These are phyloP conservation scores for Candida buenavistaensis DNA, from an alignment of 1,139 yeast genomes.

Conservation along the genomic window DNA sequence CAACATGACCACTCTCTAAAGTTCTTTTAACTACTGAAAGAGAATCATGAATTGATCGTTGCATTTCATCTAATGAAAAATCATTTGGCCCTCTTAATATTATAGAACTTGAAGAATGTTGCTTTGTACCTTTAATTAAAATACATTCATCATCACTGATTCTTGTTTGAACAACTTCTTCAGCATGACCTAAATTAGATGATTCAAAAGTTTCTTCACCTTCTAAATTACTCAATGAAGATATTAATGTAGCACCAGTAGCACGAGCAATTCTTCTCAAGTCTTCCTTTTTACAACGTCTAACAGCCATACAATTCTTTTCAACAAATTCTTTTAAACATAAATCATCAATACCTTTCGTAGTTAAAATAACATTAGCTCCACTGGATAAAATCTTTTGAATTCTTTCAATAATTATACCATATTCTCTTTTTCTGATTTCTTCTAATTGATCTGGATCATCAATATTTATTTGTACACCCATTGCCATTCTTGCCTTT, in stretches of 20 bases:
- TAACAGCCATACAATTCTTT: constrained; percentile 94
- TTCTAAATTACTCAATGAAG: constrained; percentile 88
- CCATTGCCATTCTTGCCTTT: constrained; percentile 97
- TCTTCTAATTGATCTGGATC: constrained; percentile 98
- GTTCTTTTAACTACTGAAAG: constrained; percentile 94
- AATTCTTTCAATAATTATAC: constrained; percentile 85
- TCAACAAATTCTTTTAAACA: constrained; percentile 95
- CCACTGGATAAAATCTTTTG: constrained; percentile 87
- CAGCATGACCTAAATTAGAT: constrained; percentile 84
- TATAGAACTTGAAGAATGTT: constrained; percentile 89
- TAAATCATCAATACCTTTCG: constrained; percentile 97
- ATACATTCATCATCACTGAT: constrained; percentile 98
- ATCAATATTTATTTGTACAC: constrained; percentile 94
- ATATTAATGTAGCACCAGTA: constrained; percentile 90
- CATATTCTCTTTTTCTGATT: constrained; percentile 91
- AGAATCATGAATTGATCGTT: constrained; percentile 93
- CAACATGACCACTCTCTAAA: constrained; percentile 89
- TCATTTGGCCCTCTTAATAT: constrained; percentile 96
- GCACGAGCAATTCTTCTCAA: constrained; percentile 96
- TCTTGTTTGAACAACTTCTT: constrained; percentile 86
- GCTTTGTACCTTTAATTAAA: constrained; percentile 88
- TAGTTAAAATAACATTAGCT: constrained; percentile 93
- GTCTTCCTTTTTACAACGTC: constrained; percentile 97
- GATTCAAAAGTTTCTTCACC: constrained; percentile 97
- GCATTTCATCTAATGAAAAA: constrained; percentile 97